Evolutionary conservation across 2,329 filamentous ascomycete species (phyloP).

Genomic region (Paramyrothecium roridum): DNA sequence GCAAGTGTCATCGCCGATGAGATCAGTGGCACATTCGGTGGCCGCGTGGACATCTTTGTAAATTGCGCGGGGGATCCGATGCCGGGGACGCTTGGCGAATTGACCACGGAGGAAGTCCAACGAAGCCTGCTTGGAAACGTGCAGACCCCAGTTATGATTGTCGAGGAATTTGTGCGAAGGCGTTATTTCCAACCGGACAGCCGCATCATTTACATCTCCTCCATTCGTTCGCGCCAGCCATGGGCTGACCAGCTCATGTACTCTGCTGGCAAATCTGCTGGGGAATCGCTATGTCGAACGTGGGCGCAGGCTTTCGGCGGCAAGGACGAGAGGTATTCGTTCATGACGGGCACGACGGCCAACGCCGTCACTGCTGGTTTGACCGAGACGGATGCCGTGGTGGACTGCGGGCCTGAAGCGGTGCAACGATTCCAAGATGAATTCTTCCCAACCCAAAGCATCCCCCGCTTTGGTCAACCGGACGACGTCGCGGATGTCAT

Average conservation of each 20-base stretch:
- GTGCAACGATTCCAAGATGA: slow-evolving; percentile 26
- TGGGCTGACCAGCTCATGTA: slow-evolving; percentile 32
- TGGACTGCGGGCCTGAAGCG: slow-evolving; percentile 25
- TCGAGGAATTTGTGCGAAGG: slow-evolving; percentile 27
- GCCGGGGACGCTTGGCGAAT: slow-evolving; percentile 22
- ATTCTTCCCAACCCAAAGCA: slow-evolving; percentile 28
- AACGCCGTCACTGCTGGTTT: slow-evolving; percentile 27
- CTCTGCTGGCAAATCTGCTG: slow-evolving; percentile 26
- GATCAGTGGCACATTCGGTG: slow-evolving; percentile 14
- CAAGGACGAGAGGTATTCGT: slow-evolving; percentile 26
- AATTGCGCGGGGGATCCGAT: slow-evolving; percentile 26
- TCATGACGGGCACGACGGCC: slow-evolving; percentile 31
- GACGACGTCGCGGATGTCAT: slow-evolving; percentile 32
- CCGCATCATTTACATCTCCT: slow-evolving; percentile 32
- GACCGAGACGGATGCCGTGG: slow-evolving; percentile 29
- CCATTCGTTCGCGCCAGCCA: slow-evolving; percentile 24
- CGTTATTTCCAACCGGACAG: slow-evolving; percentile 26
- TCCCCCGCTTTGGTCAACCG: slow-evolving; percentile 26
- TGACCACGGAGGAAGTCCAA: slow-evolving; percentile 21
- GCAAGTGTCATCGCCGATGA: slow-evolving; percentile 21
- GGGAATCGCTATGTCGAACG: slow-evolving; percentile 30
- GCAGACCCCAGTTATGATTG: slow-evolving; percentile 29
- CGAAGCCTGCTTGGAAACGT: slow-evolving; percentile 28
- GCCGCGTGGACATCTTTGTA: slow-evolving; percentile 28
- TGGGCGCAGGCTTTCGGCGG: slow-evolving; percentile 32